Evolutionary conservation across 1,139 yeast genomes (phyloP), one percentile per base, ranked within the genome.

Genomic region (Hanseniaspora uvarum): DNA sequence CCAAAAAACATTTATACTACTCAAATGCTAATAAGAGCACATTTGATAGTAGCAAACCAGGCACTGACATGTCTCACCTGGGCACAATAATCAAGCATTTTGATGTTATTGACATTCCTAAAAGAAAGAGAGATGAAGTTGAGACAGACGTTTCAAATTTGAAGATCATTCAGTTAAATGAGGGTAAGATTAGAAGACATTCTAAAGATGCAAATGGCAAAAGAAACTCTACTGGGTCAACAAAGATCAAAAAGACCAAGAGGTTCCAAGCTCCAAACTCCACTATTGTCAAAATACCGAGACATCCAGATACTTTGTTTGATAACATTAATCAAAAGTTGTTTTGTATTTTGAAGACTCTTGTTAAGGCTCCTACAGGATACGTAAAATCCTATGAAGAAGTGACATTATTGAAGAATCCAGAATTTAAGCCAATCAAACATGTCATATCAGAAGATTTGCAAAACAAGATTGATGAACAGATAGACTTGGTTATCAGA

Each of bases 251-350:
- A 16, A 41, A 41, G n/a, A 16, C 16, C 24, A 41, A 41, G 36
- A 41, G 33, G 18, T 28, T 28, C 46, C 34, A 41, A 28, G 36
- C 23, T 8, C 45, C 45, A 5, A 24, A 18, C 6, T 41, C 46
- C 2, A 12, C 16, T 3, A 12, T 31, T 23, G 6, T 21, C 8
- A 44, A 44, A 21, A 31, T 44, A 5, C 37, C 46, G 1, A 44
- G 46, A 31, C 46, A 44, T 21, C 46, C 46, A 12, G 46, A 44
- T 21, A 44, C 37, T 3, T 30, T 44, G 4, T 44, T 44, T 44
- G 46, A 44, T 28, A 44, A 44, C 37, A 44, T 44, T 8, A 44
- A 44, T 16, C 46, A 44, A 31, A 44, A 44, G 24, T 21, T 30
- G 37, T 31, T 30, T 21, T 44, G 46, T 14, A 44, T 44, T 31